A percentile compares a stretch with the other conserved stretches of the same genome.
Conservation (phyloP, 2,329 filamentous ascomycete species). For the Xylariales sp. region DNA sequence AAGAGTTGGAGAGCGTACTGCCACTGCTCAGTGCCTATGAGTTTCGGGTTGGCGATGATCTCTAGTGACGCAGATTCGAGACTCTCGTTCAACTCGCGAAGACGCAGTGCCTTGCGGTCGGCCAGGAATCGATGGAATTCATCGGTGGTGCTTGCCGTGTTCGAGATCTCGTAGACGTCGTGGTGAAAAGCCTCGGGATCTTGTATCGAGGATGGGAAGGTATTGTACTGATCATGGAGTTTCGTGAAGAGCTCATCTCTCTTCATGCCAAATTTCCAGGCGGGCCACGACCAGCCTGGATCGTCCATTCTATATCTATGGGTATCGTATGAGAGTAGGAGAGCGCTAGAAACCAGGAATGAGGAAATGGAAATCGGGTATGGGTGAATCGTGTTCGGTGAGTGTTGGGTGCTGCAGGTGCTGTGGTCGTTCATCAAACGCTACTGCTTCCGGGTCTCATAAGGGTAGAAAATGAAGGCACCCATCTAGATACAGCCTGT, state of each 20-base stretch:
- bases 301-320: conserved; percentile 47
- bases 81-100: conserved; percentile 50
- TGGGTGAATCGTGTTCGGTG: conserved; percentile 2
- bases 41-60: conserved; percentile 54
- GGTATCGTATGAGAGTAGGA: neutral
- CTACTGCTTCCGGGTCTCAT: conserved; percentile 18
- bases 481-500: conserved; percentile 27
- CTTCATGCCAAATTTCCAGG: conserved; percentile 61
- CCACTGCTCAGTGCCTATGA: conserved; percentile 57
- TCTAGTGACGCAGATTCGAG: conserved; percentile 55
- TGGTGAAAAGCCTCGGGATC: conserved; percentile 58
- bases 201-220: conserved; percentile 49
- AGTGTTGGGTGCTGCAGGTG: too few relatives aligned
- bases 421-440: conserved; percentile 2
- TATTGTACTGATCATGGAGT: conserved; percentile 58
- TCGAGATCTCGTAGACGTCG: conserved; percentile 56
- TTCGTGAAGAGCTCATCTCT: conserved; percentile 52
- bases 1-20: conserved; percentile 54
- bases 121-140: conserved; percentile 53
- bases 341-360: conserved; percentile 2
- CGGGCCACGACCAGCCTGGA: conserved; percentile 48
- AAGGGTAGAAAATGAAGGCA: conserved; percentile 16
- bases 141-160: conserved; percentile 41
- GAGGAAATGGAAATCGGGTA: conserved; percentile 7
- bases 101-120: conserved; percentile 48